These are phyloP conservation scores for Rubia tinctorum DNA, from an alignment of 305 asterid species.

Conservation along the genomic window DNA sequence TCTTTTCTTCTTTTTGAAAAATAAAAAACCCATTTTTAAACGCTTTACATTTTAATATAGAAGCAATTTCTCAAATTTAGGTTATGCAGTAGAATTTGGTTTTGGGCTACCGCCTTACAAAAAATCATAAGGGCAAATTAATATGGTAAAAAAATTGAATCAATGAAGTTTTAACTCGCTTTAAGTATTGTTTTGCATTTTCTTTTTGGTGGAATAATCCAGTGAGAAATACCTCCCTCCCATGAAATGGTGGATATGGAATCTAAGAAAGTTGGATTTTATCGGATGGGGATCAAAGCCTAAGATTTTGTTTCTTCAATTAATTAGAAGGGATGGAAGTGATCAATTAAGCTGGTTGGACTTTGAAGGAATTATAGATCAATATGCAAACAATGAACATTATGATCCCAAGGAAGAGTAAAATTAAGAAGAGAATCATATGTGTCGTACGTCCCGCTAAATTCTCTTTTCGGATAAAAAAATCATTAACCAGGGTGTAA, in stretches of 20 bases:
- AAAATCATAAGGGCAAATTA: neutral
- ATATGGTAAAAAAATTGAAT: neutral
- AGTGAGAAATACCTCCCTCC: conserved; percentile 29
- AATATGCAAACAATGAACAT: conserved; percentile 54
- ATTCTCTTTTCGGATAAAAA: conserved; percentile 64
- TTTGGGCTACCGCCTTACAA: neutral
- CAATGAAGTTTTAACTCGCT: conserved; percentile 6
- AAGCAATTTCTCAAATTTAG: neutral
- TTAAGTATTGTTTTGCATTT: too few species aligned
- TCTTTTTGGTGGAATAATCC: conserved; percentile 54
- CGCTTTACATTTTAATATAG: too few species aligned
- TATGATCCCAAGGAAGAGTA: conserved; percentile 27
- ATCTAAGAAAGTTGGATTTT: conserved; percentile 51
- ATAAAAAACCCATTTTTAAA: too few species aligned
- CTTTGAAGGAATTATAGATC: conserved; percentile 44
- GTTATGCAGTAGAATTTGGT: neutral
- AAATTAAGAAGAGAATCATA: conserved; percentile 65
- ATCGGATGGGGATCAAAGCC: conserved; percentile 84
- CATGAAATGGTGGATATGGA: conserved; percentile 56
- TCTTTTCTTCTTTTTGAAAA: too few species aligned
- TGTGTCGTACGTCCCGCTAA: conserved; percentile 60
- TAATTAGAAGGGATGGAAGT: conserved; percentile 57
- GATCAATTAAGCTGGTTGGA: conserved; percentile 52
- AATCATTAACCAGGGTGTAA: conserved; percentile 26
- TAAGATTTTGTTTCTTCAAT: conserved; percentile 70